phyloP scores from a whole-genome alignment of 2,329 filamentous ascomycete genomes.

The Coniochaeta sp. region DNA sequence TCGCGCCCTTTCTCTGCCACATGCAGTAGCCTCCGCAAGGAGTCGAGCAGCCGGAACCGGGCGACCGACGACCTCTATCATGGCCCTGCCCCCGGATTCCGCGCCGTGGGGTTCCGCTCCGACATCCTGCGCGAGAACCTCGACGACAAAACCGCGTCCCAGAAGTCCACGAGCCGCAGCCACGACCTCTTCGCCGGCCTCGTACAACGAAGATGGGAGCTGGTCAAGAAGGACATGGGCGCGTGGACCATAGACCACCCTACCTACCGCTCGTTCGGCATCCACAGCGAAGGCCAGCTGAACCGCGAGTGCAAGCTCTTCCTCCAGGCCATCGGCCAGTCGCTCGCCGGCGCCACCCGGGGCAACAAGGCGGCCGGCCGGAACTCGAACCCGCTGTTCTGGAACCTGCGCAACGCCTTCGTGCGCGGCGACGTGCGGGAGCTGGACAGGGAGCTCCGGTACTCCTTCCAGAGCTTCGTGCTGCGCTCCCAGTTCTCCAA shows the following conservation, averaged over 20 bases:
- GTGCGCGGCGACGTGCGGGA: conserved; percentile 41
- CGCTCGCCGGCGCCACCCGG: conserved; percentile 34
- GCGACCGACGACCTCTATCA: not conserved
- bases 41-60: not conserved
- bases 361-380: conserved; percentile 25
- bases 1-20: conserved; percentile 2
- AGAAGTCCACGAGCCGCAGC: conserved; percentile 8
- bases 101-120: not conserved
- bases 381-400: conserved; percentile 46
- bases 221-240: conserved; percentile 21
- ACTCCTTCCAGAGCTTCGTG: conserved; percentile 61
- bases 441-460: conserved; percentile 53
- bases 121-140: not conserved
- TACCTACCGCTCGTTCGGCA: conserved; percentile 25
- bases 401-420: conserved; percentile 53
- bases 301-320: conserved; percentile 38
- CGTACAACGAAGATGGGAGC: conserved; percentile 23
- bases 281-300: conserved; percentile 32
- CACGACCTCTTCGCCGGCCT: conserved; percentile 19
- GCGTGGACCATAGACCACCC: conserved; percentile 15
- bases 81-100: not conserved
- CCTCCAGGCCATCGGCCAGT: conserved; percentile 32
- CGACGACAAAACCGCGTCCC: not conserved
- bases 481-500: conserved; percentile 49
- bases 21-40: not conserved